Evolutionary conservation across 2,329 filamentous ascomycete genomes (phyloP), one percentile per base, ranked within the genome.

Genomic region (Nemania abortiva): DNA sequence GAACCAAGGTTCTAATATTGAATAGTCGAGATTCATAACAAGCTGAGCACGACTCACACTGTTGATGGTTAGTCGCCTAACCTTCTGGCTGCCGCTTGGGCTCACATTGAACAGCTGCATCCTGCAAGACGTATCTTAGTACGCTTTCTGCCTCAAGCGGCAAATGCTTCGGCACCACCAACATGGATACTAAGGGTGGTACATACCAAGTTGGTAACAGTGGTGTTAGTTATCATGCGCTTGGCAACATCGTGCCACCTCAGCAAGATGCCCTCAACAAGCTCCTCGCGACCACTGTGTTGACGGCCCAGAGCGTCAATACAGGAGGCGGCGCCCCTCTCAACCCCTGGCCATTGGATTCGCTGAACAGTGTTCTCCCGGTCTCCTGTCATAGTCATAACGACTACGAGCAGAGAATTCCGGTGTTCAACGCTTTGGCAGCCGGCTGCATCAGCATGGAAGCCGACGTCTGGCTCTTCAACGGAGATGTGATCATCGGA

Each of bases 11-110:
- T 9, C 49, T 60, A 37, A 57, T 11, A 3, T 58, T 20, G n/a
- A 42, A 27, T 57, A 78, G 76, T 77, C 39, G 76, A 78, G 66
- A 73, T 78, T 7, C 76, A 77, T 66, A 78, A 77, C 60, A 77
- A 77, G 55, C 34, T 71, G 58, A 60, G 47, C 56, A 60, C 69
- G 11, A 70, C 71, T 59, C 76, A 77, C 62, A 74, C 68, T 29
- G 73, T 76, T n/a, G 71, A 74, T 59, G 66, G 75, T 77, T 7
- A 73, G 75, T 74, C 13, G 27, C 34, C 31, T 53, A 20, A 47
- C 11, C 18, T 49, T 9, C 24, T 49, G 5, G 24, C 6, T 20
- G n/a, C 3, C 29, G 2, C 20, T 50, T 42, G 1, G n/a, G 24
- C 72, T 76, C 37, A 75, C 59, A 47, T 24, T 39, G 7, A 27